phyloP scores from a whole-genome alignment of 2,329 filamentous ascomycete genomes.

The Penicillium sclerotiorum region DNA sequence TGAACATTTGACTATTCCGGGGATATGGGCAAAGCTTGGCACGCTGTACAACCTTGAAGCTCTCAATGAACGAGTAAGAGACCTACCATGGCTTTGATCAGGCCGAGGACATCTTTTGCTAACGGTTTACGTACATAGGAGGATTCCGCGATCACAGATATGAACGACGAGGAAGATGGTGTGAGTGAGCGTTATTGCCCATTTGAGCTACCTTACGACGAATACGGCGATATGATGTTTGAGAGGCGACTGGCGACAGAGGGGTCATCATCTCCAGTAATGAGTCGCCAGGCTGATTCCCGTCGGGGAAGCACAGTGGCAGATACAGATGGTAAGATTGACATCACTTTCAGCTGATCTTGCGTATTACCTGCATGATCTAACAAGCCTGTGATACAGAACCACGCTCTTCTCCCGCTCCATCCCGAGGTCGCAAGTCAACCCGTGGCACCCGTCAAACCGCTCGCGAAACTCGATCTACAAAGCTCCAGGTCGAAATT shows the following conservation, averaged over 20 bases:
- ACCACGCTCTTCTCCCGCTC: conserved; percentile 46
- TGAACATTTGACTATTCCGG: conserved; percentile 82
- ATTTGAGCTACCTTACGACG: conserved; percentile 63
- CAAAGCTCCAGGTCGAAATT: conserved; percentile 43
- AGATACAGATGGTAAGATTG: conserved; percentile 49
- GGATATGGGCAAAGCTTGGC: conserved; percentile 86
- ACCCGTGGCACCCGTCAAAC: conserved; percentile 37
- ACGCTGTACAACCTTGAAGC: conserved; percentile 82
- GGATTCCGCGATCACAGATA: conserved; percentile 58
- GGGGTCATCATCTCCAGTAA: conserved; percentile 45
- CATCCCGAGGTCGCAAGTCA: conserved; percentile 42
- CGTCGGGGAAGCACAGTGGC: conserved; percentile 49
- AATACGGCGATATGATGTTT: conserved; percentile 54
- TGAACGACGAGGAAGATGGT: conserved; percentile 56
- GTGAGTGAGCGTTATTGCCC: conserved; percentile 63
- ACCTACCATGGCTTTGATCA: not conserved
- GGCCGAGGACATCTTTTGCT: conserved; percentile 25
- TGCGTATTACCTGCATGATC: too few species aligned
- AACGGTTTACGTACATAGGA: conserved; percentile 39
- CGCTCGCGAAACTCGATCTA: conserved; percentile 41
- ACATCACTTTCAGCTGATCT: too few species aligned
- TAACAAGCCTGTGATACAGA: conserved; percentile 30
- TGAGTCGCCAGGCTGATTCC: conserved; percentile 39
- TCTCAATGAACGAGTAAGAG: conserved; percentile 79
- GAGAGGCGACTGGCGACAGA: conserved; percentile 48